Evolutionary conservation across 495 filamentous ascomycete species (phyloP).

Genomic region (Staphylotrichum tortipilum): DNA sequence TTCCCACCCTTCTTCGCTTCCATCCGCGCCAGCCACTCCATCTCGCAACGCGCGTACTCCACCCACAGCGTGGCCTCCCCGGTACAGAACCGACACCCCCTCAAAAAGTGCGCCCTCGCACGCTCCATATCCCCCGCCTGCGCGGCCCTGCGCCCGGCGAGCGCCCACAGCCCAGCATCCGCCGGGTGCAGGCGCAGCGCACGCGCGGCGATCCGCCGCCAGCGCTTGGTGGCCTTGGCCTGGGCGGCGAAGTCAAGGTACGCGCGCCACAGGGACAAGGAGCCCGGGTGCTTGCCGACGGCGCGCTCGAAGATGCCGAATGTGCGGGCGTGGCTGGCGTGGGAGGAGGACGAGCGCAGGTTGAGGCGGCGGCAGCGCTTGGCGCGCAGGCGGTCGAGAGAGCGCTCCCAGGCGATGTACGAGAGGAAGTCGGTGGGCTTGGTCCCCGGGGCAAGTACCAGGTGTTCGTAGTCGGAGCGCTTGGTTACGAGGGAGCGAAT

Average conservation of each 20-base stretch:
- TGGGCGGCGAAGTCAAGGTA: conserved; percentile 75
- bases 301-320: conserved; percentile 84
- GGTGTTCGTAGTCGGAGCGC: conserved; percentile 88
- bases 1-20: conserved; percentile 63
- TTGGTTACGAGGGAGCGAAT: conserved; percentile 79
- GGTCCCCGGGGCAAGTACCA: conserved; percentile 70
- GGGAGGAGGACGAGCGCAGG: conserved; percentile 48
- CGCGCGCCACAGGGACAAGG: conserved; percentile 78
- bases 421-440: conserved; percentile 68
- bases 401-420: conserved; percentile 87
- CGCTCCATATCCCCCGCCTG: conserved; percentile 73
- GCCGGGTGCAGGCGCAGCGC: conserved; percentile 78
- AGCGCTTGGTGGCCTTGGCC: conserved; percentile 70
- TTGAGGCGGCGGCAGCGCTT: conserved; percentile 75
- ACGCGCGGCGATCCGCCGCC: conserved; percentile 64
- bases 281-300: conserved; percentile 76
- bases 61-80: conserved; percentile 65
- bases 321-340: conserved; percentile 69
- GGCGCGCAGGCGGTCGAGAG: conserved; percentile 69
- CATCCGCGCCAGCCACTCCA: conserved; percentile 81
- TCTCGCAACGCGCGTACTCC: conserved; percentile 84
- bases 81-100: conserved; percentile 81
- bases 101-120: conserved; percentile 72
- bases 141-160: conserved; percentile 72
- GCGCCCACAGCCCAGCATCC: conserved; percentile 77